phyloP scores from a whole-genome alignment of 768 basidiomycete genomes.

The Lyophyllum shimeji region DNA sequence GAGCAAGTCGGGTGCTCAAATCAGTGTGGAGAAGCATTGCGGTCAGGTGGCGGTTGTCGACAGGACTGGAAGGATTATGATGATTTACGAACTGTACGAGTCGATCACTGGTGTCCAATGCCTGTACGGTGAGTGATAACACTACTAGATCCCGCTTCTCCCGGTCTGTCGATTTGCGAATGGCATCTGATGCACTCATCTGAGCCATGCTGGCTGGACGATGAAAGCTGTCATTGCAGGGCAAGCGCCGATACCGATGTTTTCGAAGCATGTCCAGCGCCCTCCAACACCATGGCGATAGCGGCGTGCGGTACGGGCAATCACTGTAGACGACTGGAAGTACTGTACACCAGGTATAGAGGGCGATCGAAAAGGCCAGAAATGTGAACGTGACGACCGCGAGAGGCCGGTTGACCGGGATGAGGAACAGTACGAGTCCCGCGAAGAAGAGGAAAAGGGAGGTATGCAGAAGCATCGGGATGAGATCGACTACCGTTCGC shows the following conservation, averaged over 20 bases:
- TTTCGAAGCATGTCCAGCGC: not conserved
- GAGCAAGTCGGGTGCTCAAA: not conserved
- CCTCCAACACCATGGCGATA: not conserved
- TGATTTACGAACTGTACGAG: not conserved
- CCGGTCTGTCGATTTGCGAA: not conserved
- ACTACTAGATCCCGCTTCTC: not conserved
- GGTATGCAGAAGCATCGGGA: constrained; percentile 7
- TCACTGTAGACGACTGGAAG: constrained; percentile 1
- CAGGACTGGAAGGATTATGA: not conserved
- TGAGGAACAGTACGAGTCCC: not conserved
- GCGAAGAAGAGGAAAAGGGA: constrained; percentile 6
- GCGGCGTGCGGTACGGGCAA: constrained; percentile 2
- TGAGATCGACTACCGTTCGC: constrained; percentile 1
- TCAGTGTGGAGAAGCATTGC: constrained; percentile 1
- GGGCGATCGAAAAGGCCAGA: not conserved
- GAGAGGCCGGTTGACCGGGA: not conserved
- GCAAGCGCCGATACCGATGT: not conserved
- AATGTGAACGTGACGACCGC: not conserved
- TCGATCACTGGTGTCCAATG: not conserved
- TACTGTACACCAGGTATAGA: not conserved
- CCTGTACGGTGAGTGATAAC: not conserved
- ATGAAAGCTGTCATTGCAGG: not conserved
- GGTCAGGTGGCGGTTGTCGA: not conserved
- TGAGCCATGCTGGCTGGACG: not conserved
- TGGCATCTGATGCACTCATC: not conserved